Conservation (phyloP, 2,329 filamentous ascomycete species). For the Metarhizium sp. region DNA sequence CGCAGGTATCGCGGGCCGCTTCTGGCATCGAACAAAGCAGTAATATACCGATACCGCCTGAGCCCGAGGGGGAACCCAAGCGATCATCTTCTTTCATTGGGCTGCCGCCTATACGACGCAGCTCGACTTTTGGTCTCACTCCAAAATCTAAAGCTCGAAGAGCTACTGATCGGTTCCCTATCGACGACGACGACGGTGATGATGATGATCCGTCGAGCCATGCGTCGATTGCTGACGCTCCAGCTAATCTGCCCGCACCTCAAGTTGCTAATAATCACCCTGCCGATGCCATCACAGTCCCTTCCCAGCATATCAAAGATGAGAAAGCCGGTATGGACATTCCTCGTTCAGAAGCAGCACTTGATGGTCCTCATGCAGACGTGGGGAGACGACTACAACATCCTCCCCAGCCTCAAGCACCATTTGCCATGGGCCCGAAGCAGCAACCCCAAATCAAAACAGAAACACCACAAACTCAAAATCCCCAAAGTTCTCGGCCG, state of each 20-base stretch:
- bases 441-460: neutral
- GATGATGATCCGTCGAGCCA: neutral
- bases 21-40: constrained; percentile 1
- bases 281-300: neutral
- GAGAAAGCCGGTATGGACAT: neutral
- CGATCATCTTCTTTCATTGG: constrained; percentile 44
- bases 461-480: neutral
- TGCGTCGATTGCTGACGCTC: neutral
- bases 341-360: neutral
- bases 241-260: neutral
- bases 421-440: too few relatives aligned
- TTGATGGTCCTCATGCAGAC: neutral
- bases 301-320: neutral
- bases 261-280: neutral
- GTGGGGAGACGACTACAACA: neutral
- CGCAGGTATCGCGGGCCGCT: neutral
- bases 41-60: constrained; percentile 8
- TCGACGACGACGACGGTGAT: constrained; percentile 24
- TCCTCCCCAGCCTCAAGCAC: neutral
- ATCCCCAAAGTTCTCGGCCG: neutral
- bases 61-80: constrained; percentile 19
- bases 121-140: constrained; percentile 43
- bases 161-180: constrained; percentile 21
- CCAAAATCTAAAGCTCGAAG: constrained; percentile 20
- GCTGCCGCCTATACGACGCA: constrained; percentile 48